Conservation (phyloP, 257 asterid species). For the Buddleja alternifolia region DNA sequence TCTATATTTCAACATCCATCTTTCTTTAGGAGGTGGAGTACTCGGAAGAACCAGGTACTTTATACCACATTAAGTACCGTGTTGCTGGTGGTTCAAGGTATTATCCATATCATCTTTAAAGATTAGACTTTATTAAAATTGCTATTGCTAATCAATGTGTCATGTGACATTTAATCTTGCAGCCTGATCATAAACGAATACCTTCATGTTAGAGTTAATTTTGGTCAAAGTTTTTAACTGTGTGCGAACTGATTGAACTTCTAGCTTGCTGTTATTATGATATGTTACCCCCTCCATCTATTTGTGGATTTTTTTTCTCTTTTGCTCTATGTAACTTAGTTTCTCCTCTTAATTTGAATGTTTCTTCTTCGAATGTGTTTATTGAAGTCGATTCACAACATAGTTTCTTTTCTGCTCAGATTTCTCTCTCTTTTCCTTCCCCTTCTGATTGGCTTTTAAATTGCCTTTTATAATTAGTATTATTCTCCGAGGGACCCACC, state of each 20-base stretch:
- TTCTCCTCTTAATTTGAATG: neutral
- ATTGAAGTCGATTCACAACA: neutral
- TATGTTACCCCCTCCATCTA: neutral
- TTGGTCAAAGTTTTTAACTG: slow-evolving; percentile 9
- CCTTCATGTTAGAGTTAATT: neutral
- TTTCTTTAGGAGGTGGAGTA: slow-evolving; percentile 87
- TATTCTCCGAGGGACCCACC: slow-evolving; percentile 5
- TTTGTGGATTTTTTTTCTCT: neutral
- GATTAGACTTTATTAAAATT: neutral
- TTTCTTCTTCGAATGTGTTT: neutral
- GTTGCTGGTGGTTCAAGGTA: slow-evolving; percentile 99
- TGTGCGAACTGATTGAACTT: neutral
- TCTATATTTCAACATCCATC: slow-evolving; percentile 21
- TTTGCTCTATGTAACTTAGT: slow-evolving; percentile 13
- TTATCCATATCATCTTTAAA: neutral
- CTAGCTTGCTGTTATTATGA: slow-evolving; percentile 3
- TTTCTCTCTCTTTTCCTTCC: neutral
- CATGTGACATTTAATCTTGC: slow-evolving; percentile 9
- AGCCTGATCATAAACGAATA: neutral
- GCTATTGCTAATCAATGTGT: slow-evolving; percentile 11
- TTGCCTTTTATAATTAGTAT: neutral
- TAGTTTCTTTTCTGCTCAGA: neutral
- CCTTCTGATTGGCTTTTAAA: neutral
- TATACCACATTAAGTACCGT: slow-evolving; percentile 94
- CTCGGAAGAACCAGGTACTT: slow-evolving; percentile 89